Evolutionary conservation across 2,329 filamentous ascomycete genomes (phyloP).

Genomic region (Hypoxylon sp.): DNA sequence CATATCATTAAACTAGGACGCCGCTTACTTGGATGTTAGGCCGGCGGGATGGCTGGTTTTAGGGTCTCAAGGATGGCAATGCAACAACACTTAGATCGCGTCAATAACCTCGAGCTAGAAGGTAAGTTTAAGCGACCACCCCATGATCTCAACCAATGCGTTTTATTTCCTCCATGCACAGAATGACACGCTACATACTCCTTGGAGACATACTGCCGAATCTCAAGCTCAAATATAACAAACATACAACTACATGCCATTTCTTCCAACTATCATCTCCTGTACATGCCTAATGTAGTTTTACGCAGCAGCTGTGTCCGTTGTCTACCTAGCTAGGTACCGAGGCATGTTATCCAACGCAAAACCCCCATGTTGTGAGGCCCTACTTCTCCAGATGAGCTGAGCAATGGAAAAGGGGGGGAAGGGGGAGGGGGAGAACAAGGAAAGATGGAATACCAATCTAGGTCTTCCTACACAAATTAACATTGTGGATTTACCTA

Average conservation of each 20-base stretch:
- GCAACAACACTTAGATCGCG: constrained; percentile 18
- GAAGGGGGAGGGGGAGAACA: too few species aligned
- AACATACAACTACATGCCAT: background rate
- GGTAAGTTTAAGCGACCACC: constrained; percentile 22
- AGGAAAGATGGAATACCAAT: too few species aligned
- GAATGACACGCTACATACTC: background rate
- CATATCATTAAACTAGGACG: background rate
- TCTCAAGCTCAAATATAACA: background rate
- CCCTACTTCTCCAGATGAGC: too few species aligned
- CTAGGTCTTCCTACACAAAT: too few species aligned
- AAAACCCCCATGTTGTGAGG: background rate
- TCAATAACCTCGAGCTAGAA: background rate
- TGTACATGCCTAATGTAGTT: background rate
- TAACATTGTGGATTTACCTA: background rate
- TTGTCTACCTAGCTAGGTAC: background rate
- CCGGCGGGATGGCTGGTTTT: background rate
- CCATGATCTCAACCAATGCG: background rate
- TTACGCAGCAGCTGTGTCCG: background rate
- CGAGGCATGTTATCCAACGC: background rate
- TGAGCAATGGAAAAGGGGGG: too few species aligned
- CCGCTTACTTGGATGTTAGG: constrained; percentile 8
- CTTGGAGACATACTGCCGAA: background rate
- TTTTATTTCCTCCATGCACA: constrained; percentile 8
- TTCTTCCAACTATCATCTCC: background rate
- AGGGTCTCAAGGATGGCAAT: constrained; percentile 25